phyloP scores from a whole-genome alignment of 495 filamentous ascomycete species.

The Aspergillus asperescens region DNA sequence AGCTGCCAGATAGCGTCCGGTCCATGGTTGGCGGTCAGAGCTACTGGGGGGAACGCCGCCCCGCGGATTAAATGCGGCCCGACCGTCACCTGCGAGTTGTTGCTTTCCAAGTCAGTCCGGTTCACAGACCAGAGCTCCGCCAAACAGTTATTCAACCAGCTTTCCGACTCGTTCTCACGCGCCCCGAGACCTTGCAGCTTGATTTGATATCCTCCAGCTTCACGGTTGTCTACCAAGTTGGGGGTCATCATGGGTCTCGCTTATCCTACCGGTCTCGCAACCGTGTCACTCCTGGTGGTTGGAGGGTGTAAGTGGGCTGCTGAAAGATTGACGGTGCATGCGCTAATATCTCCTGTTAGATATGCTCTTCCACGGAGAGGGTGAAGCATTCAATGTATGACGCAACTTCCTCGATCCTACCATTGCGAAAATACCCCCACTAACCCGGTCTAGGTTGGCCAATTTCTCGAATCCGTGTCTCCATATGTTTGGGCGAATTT shows the following conservation, averaged over 20 bases:
- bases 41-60: conserved; percentile 2
- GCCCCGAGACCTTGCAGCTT: conserved; percentile 19
- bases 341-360: conserved; percentile 52
- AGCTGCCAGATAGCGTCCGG: too few species aligned
- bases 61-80: conserved; percentile 25
- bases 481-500: conserved; percentile 89
- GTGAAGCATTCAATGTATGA: conserved; percentile 92
- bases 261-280: conserved; percentile 67
- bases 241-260: conserved; percentile 44
- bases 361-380: conserved; percentile 94
- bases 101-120: conserved; percentile 6
- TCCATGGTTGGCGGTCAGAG: not conserved
- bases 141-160: conserved; percentile 4
- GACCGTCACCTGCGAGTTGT: conserved; percentile 8
- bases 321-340: conserved; percentile 11
- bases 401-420: not conserved
- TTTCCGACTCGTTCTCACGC: conserved; percentile 1
- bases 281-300: conserved; percentile 69
- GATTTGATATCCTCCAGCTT: conserved; percentile 24
- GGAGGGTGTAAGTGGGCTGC: conserved; percentile 70
- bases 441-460: conserved; percentile 64
- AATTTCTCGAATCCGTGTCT: conserved; percentile 89
- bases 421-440: conserved; percentile 2
- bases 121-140: conserved; percentile 13
- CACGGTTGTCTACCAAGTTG: conserved; percentile 8